phyloP scores from a whole-genome alignment of 805 yeast genomes.

The Sungouiella thailandica region DNA sequence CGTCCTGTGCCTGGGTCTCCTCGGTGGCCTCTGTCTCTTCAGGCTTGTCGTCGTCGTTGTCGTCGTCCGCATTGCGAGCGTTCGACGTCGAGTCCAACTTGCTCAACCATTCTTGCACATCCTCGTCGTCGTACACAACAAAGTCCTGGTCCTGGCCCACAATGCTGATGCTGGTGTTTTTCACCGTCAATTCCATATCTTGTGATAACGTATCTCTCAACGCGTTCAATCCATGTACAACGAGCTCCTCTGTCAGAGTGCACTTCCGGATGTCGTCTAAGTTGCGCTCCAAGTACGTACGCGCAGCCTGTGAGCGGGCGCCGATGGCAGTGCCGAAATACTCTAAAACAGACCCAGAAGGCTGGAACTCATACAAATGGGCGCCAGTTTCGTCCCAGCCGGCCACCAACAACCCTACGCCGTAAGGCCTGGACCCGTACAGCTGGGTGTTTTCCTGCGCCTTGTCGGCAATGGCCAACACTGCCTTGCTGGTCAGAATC shows the following conservation, averaged over 20 bases:
- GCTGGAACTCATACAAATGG: conserved; percentile 91
- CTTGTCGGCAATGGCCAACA: conserved; percentile 83
- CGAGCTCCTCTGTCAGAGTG: conserved; percentile 62
- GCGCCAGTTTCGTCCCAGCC: conserved; percentile 95
- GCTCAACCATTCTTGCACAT: conserved; percentile 78
- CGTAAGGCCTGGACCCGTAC: conserved; percentile 96
- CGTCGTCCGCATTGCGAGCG: conserved; percentile 45
- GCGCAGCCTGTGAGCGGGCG: conserved; percentile 97
- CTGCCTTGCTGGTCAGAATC: conserved; percentile 77
- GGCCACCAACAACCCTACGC: conserved; percentile 87
- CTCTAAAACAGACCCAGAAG: conserved; percentile 90
- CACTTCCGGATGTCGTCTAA: conserved; percentile 61
- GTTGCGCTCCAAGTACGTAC: conserved; percentile 89
- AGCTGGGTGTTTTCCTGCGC: conserved; percentile 96
- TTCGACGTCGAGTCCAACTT: conserved; percentile 62
- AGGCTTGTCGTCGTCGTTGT: conserved; percentile 25
- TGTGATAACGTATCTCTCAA: conserved; percentile 91
- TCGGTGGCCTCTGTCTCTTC: conserved; percentile 9
- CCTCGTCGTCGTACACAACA: conserved; percentile 79
- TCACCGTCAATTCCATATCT: conserved; percentile 81
- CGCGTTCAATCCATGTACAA: conserved; percentile 83
- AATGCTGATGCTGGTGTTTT: conserved; percentile 85
- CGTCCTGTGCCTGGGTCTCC: too few relatives aligned
- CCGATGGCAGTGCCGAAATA: conserved; percentile 94
- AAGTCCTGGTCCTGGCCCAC: conserved; percentile 82